These are phyloP conservation scores for Cephalotrichum gorgonifer DNA, from an alignment of 2,329 filamentous ascomycete species.

Conservation along the genomic window DNA sequence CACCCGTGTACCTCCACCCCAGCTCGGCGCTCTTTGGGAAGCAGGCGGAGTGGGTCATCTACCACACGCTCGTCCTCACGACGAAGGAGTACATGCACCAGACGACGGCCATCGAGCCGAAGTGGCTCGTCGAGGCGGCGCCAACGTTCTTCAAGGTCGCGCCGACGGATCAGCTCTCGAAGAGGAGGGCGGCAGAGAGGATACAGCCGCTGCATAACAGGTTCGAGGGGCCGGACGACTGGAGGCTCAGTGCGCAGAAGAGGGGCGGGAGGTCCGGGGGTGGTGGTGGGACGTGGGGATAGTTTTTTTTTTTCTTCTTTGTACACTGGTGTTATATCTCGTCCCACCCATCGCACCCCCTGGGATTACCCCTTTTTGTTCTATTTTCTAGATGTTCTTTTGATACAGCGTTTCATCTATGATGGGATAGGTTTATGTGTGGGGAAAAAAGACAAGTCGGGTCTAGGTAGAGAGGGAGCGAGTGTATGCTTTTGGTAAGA, in stretches of 20 bases:
- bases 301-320: slow-evolving; percentile 8
- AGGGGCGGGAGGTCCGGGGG: slow-evolving; percentile 75
- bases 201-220: slow-evolving; percentile 94
- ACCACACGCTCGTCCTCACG: slow-evolving; percentile 81
- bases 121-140: slow-evolving; percentile 89
- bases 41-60: slow-evolving; percentile 92
- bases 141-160: slow-evolving; percentile 99
- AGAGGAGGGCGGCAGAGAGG: slow-evolving; percentile 85
- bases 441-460: no score
- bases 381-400: no score
- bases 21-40: slow-evolving; percentile 89
- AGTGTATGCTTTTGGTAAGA: no score
- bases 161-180: slow-evolving; percentile 73
- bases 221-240: slow-evolving; percentile 87
- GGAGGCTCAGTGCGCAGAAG: slow-evolving; percentile 82
- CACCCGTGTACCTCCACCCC: slow-evolving; percentile 90
- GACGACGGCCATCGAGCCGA: slow-evolving; percentile 87
- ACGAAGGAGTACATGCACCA: slow-evolving; percentile 98
- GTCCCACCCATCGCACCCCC: no score
- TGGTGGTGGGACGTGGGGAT: slow-evolving; percentile 87
- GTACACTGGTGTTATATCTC: not conserved
- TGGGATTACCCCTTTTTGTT: no score
- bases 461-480: no score
- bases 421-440: no score
- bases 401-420: no score